Evolutionary conservation across 768 basidiomycete genomes (phyloP), one percentile per base, ranked within the genome.

Genomic region (Serendipita sp.): DNA sequence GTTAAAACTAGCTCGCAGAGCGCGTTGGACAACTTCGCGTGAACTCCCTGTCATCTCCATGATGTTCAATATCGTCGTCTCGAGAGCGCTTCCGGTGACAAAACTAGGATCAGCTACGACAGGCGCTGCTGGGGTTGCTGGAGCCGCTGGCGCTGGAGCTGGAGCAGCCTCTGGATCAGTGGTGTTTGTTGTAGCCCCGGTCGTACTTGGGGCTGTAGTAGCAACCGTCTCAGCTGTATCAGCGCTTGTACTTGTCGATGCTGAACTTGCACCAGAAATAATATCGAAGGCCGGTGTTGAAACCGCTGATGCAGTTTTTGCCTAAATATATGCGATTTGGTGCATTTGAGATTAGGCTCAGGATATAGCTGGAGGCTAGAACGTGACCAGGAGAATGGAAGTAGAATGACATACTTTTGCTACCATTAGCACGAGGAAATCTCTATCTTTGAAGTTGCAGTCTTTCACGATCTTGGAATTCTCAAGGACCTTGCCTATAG

Each of bases 351-450:
- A 53, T 0, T 45, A 33, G 17, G 3, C 38, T 38, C 5, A 14
- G 38, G 14, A 38, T 14, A 38, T 14, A n/a, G 24, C 22, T 60
- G 7, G 43, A 67, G 62, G 34, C 17, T 14, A 24, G 41, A 11
- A 60, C 38, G 38, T 7, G 38, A 38, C 38, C 5, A 38, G 38
- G 14, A 14, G 38, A 38, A 9, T 14, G 22, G 26, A 22, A 24
- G 48, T 3, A 50, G 17, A 24, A 50, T n/a, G 17, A 68, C 76
- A 60, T 65, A 94, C 94, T 83, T 96, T 98, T 60, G 92, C 82
- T 34, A 97, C 90, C 95, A 98, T 99, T 44, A 99, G 82, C n/a
- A 99, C 96, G 64, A 98, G 76, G 76, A 99, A 99, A 73, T 96
- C 95, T 77, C 96, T 98, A 75, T 98, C 95, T 76, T 96, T 94